Base-by-base conservation (phyloP, 768 basidiomycete species). In the Clitopilus hobsonii region DNA sequence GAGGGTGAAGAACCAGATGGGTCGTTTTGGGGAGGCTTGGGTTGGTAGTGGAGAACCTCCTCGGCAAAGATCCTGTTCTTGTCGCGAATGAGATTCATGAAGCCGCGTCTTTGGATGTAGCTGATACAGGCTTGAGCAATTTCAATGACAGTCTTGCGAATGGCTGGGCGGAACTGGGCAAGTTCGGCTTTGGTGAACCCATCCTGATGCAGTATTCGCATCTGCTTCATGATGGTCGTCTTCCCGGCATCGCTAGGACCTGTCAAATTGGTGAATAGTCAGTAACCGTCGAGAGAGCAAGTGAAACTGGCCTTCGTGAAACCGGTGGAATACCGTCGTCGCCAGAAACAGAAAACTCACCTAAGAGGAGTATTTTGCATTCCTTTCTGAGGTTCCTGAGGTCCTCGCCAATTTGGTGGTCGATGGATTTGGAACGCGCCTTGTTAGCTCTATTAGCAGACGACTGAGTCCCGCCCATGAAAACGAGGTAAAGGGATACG, bases 131-230 rank as follows among this genome's bases (percentile, higher is more conserved):
- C 87, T 61, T 95, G 91, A 0, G 91, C 94, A 5, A 87, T 90
- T 60, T 98, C 95, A 57, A 96, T 75, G 3, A 95, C 85, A 68
- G 96, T 90, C 62, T 85, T 84, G 71, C 88, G 93, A 49, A 98
- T 85, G 26, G 87, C 86, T 0, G 85, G 81, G 18, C 88, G 78
- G 74, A 84, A 96, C 2, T 83, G 78, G 56, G 86, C 76, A 24
- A 93, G 82, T 67, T 97, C 94, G 0, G 88, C 81, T 6, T 72
- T 70, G 2, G 86, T 82, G 71, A 94, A 98, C 11, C 95, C 95
- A 58, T 87, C 85, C 68, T 96, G 91, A 68, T 98, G 91, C 49
- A 98, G 94, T 55, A 98, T 95, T 79, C 96, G 97, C 94, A 98
- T 97, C 70, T 98, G 95, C 68, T 98, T 98, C 29, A 97, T 93